Conservation (phyloP, 73 alveolate species). For the Symbiodinium natans region DNA sequence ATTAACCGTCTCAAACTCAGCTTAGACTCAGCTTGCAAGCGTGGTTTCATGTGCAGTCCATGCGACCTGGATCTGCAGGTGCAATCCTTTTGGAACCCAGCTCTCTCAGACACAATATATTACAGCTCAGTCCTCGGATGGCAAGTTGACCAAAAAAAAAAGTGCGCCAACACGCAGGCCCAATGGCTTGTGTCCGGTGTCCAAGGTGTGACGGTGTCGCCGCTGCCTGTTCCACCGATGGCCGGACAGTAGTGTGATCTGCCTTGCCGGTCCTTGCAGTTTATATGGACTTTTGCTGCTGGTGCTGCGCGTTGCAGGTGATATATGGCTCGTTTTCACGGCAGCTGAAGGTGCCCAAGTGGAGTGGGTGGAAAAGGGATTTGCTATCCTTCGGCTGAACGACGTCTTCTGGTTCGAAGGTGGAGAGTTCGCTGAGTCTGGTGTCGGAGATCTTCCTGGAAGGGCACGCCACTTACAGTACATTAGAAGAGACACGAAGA, state of each 20-base stretch:
- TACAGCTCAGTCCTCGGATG: slow-evolving; percentile 19
- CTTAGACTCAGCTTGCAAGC: too few relatives aligned
- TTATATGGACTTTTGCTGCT: too few relatives aligned
- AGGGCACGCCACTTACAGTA: slow-evolving; percentile 8
- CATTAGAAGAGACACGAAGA: too few relatives aligned
- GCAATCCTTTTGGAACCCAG: slow-evolving; percentile 63
- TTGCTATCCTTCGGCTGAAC: neutral
- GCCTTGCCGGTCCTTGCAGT: too few relatives aligned
- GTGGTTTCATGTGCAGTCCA: too few relatives aligned
- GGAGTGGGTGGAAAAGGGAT: neutral
- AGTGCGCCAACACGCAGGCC: too few relatives aligned
- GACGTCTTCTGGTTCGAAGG: slow-evolving; percentile 6
- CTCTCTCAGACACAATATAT: slow-evolving; percentile 49
- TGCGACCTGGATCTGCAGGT: neutral
- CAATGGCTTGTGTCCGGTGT: neutral
- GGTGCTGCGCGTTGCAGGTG: neutral
- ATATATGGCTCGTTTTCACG: slow-evolving; percentile 49
- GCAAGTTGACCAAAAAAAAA: too few relatives aligned
- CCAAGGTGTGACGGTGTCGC: slow-evolving; percentile 54
- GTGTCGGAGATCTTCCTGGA: slow-evolving; percentile 83
- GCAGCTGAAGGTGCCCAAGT: slow-evolving; percentile 18
- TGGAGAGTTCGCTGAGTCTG: slow-evolving; percentile 56
- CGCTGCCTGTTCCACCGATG: slow-evolving; percentile 88
- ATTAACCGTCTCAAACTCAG: slow-evolving; percentile 21
- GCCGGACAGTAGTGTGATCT: neutral